Base-by-base conservation (phyloP, 495 filamentous ascomycete species). In the Filosporella fistucella region DNA sequence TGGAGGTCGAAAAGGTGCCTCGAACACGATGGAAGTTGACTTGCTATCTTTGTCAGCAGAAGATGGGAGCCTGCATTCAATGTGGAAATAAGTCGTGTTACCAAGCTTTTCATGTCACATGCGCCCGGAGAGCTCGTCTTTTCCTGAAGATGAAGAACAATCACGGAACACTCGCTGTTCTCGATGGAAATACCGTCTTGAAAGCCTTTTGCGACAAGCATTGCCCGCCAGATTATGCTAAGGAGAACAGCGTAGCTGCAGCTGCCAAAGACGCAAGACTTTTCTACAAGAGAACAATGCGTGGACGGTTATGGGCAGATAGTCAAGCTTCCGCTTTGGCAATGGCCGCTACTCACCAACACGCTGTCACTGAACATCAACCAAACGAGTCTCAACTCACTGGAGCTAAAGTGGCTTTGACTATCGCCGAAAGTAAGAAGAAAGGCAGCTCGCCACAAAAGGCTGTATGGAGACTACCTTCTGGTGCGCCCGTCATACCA, bases 171-270 rank as follows among this genome's bases (percentile, higher is more conserved):
- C 75, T 85, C 4, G 82, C 84, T n/a, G 81, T 86, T 14, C 77
- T 93, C 47, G 93, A 99, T 56, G 83, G 89, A n/a, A 86, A 81
- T 52, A 71, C 70, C 12, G 79, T 89, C 17, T 73, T 96, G 21
- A 96, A 96, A 61, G 94, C 91, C 5, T 94, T 88, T 57, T 99
- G 93, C 68, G 89, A 99, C 64, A 95, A 88, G 68, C 93, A 99
- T 66, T 89, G 91, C 17, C 91, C 94, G 1, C 70, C 80, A 2
- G 90, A 97, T 16, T 96, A 95, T 78, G 77, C 86, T 25, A 74
- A 85, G 47, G 89, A 95, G 58, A 86, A 97, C 61, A 82, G 85
- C 17, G 90, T 82, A 40, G 54, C 62, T 39, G 58, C 61, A 44
- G 69, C 74, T 17, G 74, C 72, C 9, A 68, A 64, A 47, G 70